A percentile compares a stretch with the other conserved stretches of the same genome.
Evolutionary conservation across 2,329 filamentous ascomycete species (phyloP).

Genomic region (Exserohilum turcica): DNA sequence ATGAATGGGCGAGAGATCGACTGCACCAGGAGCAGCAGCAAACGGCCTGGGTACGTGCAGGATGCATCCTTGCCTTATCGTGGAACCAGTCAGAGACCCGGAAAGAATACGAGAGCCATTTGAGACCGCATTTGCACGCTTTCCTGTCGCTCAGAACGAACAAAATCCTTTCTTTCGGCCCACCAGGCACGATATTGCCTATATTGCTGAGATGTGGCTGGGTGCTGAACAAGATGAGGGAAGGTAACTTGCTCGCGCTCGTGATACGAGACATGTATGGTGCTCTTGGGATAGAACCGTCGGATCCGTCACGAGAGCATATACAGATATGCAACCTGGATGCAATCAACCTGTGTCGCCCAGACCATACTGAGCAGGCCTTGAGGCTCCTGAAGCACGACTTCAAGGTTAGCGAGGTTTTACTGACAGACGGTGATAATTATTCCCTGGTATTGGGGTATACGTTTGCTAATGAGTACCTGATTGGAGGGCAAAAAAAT

Average conservation of each 20-base stretch:
- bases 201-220: constrained; percentile 14
- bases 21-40: constrained; percentile 22
- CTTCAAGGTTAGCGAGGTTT: constrained; percentile 7
- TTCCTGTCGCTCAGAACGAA: constrained; percentile 10
- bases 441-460: constrained; percentile 15
- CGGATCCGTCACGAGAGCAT: constrained; percentile 7
- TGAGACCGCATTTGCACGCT: constrained; percentile 19
- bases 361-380: constrained; percentile 9
- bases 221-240: constrained; percentile 10
- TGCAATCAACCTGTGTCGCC: not conserved
- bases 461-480: constrained; percentile 1
- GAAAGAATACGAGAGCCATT: constrained; percentile 10
- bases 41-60: constrained; percentile 24
- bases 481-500: constrained; percentile 2
- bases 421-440: constrained; percentile 13
- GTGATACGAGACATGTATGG: constrained; percentile 10
- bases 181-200: constrained; percentile 6
- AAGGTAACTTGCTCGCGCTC: constrained; percentile 11
- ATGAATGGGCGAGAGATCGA: constrained; percentile 44
- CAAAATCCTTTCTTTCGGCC: constrained; percentile 1
- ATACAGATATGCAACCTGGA: constrained; percentile 13
- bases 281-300: constrained; percentile 4
- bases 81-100: not conserved
- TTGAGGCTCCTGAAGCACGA: constrained; percentile 15
- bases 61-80: constrained; percentile 19